Conservation (phyloP, 257 asterid species). For the Solanum infundibuliforme region DNA sequence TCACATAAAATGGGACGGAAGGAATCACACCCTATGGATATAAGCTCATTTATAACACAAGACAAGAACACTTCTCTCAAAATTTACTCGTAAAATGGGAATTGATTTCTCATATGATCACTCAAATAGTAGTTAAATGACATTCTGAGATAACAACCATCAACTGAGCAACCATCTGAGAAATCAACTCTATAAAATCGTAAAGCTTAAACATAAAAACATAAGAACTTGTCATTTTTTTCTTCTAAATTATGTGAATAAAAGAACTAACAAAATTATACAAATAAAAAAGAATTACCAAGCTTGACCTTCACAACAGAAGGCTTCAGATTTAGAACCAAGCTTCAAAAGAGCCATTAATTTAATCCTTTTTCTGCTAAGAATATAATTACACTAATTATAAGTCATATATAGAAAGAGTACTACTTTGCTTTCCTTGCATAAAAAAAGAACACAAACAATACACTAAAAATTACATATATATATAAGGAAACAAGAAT, state of each 20-base stretch:
- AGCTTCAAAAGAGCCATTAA: slow-evolving; percentile 62
- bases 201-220: not conserved
- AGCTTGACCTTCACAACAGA: slow-evolving; percentile 59
- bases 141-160: not conserved
- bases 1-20: not conserved
- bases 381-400: not conserved
- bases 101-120: not conserved
- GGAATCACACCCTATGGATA: not conserved
- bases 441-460: not conserved
- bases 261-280: not conserved
- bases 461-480: not conserved
- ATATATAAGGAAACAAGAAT: not conserved
- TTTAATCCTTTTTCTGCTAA: not conserved
- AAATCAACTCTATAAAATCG: not conserved
- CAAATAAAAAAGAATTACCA: slow-evolving; percentile 30
- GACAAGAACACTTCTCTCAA: not conserved
- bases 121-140: not conserved
- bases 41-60: not conserved
- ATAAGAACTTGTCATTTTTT: not conserved
- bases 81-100: too few relatives aligned
- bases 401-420: not conserved
- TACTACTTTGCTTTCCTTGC: not conserved
- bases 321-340: slow-evolving; percentile 83
- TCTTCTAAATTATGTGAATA: not conserved
- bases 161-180: not conserved